Evolutionary conservation across 2,329 filamentous ascomycete species (phyloP).

Genomic region (Penicillium italicum): DNA sequence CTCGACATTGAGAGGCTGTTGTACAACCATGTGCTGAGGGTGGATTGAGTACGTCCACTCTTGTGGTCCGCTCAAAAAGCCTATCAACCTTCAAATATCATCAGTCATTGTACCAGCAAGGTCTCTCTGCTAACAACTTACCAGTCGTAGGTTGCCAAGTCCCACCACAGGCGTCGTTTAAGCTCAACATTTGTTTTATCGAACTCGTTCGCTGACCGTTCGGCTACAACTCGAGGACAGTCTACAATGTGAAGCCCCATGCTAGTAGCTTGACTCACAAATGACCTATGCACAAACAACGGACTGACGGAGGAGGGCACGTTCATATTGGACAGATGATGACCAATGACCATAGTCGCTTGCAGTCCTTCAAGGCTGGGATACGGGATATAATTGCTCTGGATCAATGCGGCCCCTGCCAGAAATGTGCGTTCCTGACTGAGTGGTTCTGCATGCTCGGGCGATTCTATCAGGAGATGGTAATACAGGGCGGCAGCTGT

Average conservation of each 20-base stretch:
- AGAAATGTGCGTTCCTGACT: slow-evolving; percentile 30
- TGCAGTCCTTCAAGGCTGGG: slow-evolving; percentile 36
- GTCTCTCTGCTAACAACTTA: slow-evolving; percentile 14
- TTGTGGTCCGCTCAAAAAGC: slow-evolving; percentile 43
- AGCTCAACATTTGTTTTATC: slow-evolving; percentile 35
- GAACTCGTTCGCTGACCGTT: slow-evolving; percentile 12
- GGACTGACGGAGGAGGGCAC: slow-evolving; percentile 22
- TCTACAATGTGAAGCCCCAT: slow-evolving; percentile 39
- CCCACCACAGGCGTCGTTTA: slow-evolving; percentile 45
- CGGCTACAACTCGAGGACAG: slow-evolving; percentile 16
- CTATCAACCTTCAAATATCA: slow-evolving; percentile 31
- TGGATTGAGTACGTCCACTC: slow-evolving; percentile 46
- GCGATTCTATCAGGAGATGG: slow-evolving; percentile 19
- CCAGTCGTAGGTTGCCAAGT: slow-evolving; percentile 45
- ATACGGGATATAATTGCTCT: slow-evolving; percentile 28
- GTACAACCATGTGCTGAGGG: slow-evolving; percentile 42
- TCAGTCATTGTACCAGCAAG: background rate
- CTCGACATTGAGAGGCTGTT: slow-evolving; percentile 42
- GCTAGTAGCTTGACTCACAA: slow-evolving; percentile 33
- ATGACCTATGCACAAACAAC: slow-evolving; percentile 24
- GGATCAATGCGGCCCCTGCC: slow-evolving; percentile 31
- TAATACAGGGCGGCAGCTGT: slow-evolving; percentile 31
- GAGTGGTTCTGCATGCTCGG: slow-evolving; percentile 19
- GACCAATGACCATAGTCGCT: slow-evolving; percentile 30
- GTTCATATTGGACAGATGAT: slow-evolving; percentile 29